Evolutionary conservation across 2,329 filamentous ascomycete species (phyloP).

Genomic region (Pyrenophora seminiperda): DNA sequence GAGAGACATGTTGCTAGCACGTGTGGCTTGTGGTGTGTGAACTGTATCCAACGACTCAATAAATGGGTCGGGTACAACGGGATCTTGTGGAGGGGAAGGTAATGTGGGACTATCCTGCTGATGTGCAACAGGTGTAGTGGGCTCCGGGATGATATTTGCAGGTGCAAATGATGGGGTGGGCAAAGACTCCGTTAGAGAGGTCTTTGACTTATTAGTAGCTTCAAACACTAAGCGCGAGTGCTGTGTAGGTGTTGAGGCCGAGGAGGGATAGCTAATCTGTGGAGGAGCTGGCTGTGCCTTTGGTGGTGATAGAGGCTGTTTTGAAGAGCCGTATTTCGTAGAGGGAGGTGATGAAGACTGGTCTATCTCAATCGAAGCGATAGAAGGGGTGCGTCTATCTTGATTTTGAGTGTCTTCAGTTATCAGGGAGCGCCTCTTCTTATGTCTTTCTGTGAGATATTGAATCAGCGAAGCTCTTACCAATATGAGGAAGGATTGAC

Average conservation of each 20-base stretch:
- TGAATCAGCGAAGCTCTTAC: conserved; percentile 3
- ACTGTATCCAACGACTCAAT: conserved; percentile 9
- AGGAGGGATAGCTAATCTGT: conserved; percentile 8
- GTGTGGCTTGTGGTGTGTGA: conserved; percentile 5
- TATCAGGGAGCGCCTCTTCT: conserved; percentile 18
- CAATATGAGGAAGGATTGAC: not conserved
- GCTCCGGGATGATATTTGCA: not conserved
- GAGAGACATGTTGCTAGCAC: conserved; percentile 13
- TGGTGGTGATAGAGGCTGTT: conserved; percentile 1
- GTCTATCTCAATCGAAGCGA: conserved; percentile 13
- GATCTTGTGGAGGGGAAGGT: conserved; percentile 3
- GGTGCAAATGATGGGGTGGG: not conserved
- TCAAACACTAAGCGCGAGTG: not conserved
- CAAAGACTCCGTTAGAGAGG: conserved; percentile 2
- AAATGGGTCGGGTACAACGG: conserved; percentile 10
- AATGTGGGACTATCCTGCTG: not conserved
- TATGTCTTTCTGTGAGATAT: conserved; percentile 22
- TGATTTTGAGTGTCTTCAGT: conserved; percentile 10
- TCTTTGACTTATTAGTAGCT: not conserved
- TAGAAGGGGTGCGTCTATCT: conserved; percentile 12
- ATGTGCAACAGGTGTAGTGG: not conserved
- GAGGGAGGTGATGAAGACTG: not conserved
- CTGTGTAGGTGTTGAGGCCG: not conserved
- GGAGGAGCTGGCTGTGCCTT: conserved; percentile 7
- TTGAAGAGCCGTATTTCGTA: conserved; percentile 1